Percentiles rank a stretch among this genome's conserved stretches.
Evolutionary conservation across 495 filamentous ascomycete genomes (phyloP).

Genomic region (Penicillium dipodomyicola): DNA sequence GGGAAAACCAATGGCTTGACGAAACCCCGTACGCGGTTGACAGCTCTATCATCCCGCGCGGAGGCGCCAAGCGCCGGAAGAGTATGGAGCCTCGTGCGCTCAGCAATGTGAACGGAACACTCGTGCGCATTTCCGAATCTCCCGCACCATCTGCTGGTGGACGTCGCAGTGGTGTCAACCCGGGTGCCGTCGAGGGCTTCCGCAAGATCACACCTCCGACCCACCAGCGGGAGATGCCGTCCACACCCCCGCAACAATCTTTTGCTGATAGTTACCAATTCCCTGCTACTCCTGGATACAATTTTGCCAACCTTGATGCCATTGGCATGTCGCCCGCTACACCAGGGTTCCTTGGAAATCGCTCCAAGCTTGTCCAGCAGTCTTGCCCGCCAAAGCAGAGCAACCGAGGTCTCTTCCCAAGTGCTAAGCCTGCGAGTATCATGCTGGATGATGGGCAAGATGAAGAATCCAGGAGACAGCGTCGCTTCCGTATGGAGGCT

Average conservation of each 20-base stretch:
- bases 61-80: conserved; percentile 76
- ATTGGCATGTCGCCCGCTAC: conserved; percentile 53
- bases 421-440: conserved; percentile 12
- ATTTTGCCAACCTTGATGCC: conserved; percentile 40
- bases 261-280: conserved; percentile 22
- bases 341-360: conserved; percentile 55
- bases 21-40: conserved; percentile 70
- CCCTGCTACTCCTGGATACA: conserved; percentile 37
- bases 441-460: conserved; percentile 24
- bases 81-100: conserved; percentile 87
- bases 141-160: conserved; percentile 34
- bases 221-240: conserved; percentile 17
- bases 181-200: conserved; percentile 38
- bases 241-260: conserved; percentile 26
- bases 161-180: conserved; percentile 34
- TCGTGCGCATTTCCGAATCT: conserved; percentile 33
- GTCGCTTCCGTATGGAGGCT: conserved; percentile 66
- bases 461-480: conserved; percentile 40
- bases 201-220: conserved; percentile 34
- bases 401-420: conserved; percentile 45
- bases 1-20: conserved; percentile 72
- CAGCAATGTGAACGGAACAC: conserved; percentile 66
- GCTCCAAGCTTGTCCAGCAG: conserved; percentile 57
- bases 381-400: conserved; percentile 71
- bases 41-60: conserved; percentile 68